Conservation (phyloP, 768 basidiomycete species). For the Rhodosporidiobolus odoratus region DNA sequence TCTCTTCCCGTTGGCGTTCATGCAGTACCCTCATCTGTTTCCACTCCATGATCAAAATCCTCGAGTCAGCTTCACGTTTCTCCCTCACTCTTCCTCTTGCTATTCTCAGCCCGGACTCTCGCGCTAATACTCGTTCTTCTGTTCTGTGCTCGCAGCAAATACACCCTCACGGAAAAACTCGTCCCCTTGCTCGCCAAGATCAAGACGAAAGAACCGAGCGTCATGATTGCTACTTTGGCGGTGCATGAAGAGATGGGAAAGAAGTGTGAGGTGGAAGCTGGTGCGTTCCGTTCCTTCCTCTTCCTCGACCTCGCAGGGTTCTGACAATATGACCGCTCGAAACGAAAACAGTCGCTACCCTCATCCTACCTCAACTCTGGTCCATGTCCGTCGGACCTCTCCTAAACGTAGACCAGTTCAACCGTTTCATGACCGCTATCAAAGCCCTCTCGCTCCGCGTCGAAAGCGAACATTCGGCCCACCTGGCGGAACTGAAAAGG, state of each 20-base stretch:
- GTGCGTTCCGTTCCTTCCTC: conserved; percentile 36
- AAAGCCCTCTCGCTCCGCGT: conserved; percentile 64
- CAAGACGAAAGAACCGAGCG: conserved; percentile 89
- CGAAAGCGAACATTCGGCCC: conserved; percentile 85
- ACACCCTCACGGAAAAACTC: conserved; percentile 84
- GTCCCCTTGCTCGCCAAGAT: conserved; percentile 92
- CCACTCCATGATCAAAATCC: conserved; percentile 75
- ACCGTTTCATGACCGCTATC: conserved; percentile 69
- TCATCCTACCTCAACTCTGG: conserved; percentile 89
- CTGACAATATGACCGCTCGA: neutral
- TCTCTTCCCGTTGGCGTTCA: neutral
- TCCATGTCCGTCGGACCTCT: conserved; percentile 77
- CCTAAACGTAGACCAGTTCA: conserved; percentile 61
- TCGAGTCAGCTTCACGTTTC: conserved; percentile 54
- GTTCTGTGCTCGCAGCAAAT: conserved; percentile 49
- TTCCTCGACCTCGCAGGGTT: neutral
- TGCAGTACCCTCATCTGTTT: conserved; percentile 70
- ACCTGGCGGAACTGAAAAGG: conserved; percentile 84
- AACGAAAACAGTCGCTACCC: conserved; percentile 65
- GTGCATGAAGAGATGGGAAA: conserved; percentile 42
- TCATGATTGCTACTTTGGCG: conserved; percentile 60
- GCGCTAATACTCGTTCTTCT: neutral
- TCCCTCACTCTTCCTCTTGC: neutral
- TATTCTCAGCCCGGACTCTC: no score
- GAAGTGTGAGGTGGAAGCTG: conserved; percentile 41